Base-by-base conservation (phyloP, 108 stramenopile genomes). In the Chaetoceros muelleri region DNA sequence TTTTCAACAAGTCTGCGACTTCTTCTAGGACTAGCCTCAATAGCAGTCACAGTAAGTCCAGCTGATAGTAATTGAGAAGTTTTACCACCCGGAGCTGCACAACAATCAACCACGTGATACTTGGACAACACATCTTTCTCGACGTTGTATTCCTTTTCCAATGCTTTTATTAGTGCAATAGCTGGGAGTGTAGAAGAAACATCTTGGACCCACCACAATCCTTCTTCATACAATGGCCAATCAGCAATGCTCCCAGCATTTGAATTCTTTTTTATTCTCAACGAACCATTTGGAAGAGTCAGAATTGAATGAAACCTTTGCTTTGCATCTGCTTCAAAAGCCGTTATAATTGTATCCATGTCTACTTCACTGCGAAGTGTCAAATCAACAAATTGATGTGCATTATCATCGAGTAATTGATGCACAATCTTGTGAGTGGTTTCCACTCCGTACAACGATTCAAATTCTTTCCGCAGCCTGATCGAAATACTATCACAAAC, bases 81-180 rank as follows among this genome's bases (percentile, higher is more conserved):
- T 62, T 99, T 99, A 1, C 95, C 95, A 3, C 98, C 98, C 17
- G 98, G 98, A 40, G 98, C 86, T 1, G 92, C 84, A 62, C 98
- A 99, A 80, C 96, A 83, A 66, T 99, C 98, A 2, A 99, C 82
- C 1, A 97, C 88, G 49, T 82, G 69, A 19, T 78, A 29, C 8
- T 61, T 62, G 19, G 68, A 69, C 19, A 58, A 19, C 46, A 53
- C 31, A n/a, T 48, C 49, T 23, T 64, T 18, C 47, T 62, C 46
- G 1, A 30, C 26, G 20, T 16, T 61, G 48, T 64, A 48, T 34
- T 65, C 57, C 17, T 64, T 53, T 5, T 28, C 45, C 24, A 87
- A 48, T 1, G 76, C 65, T 26, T 57, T 73, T 23, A 55, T 64
- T 28, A 87, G 52, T 2, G 78, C 80, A 8, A 81, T 51, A n/a